Evolutionary conservation across 1,284 basidiomycete species (phyloP), one percentile per base, ranked within the genome.

Genomic region (Ceratobasidium sp.): DNA sequence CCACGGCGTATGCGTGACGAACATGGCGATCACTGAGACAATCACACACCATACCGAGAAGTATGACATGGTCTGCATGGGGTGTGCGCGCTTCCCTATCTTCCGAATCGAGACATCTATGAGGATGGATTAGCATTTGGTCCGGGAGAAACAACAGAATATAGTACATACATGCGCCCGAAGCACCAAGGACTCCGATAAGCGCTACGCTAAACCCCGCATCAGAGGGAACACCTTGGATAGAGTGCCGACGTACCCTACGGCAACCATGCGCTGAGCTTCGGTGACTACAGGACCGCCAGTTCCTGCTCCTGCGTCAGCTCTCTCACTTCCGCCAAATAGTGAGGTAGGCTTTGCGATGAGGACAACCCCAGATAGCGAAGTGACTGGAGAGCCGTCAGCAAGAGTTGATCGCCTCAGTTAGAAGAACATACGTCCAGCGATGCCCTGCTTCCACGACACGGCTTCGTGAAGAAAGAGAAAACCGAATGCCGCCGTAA

Each of bases 381-480:
- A 80, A 25, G 75, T 68, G n/a, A 80, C 70, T 58, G 57, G 12
- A 32, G 6, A 34, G 34, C 5, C 3, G 25, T 54, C 10, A 54
- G 52, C 34, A 12, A 13, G 12, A 31, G n/a, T 12, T 15, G 4
- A 2, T 8, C n/a, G 29, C 2, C 12, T 17, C 27, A 27, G 34
- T 54, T 13, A 34, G 52, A 17, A 25, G 5, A 3, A 43, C 72
- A 13, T 68, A 74, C 75, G 57, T 3, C 81, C 81, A 0, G 81
- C 79, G 0, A 79, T 20, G 1, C 76, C 72, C 76, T 94, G 87
- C 70, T 80, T 82, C 55, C 78, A 76, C 0, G 84, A 83, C 72
- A 91, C 86, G 0, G 77, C 79, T 75, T 94, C 92, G 17, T 84
- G 82, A 7, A 96, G 80, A 29, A 93, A 80, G 1, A 93, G 70